Evolutionary conservation across 129 eudicot genomes (phyloP).

Genomic region (Flaveria bidentis): DNA sequence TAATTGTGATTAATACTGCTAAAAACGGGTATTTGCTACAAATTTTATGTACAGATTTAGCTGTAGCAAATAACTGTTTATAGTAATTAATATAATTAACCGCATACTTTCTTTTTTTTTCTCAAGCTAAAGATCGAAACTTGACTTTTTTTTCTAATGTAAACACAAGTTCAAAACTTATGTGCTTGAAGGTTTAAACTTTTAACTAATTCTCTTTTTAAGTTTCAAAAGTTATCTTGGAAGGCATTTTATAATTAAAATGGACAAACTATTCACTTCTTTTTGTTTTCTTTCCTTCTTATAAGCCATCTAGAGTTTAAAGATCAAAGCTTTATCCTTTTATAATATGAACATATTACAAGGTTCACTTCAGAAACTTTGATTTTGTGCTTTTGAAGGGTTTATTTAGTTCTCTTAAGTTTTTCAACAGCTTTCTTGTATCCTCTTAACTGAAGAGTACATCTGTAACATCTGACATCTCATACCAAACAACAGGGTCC

Average conservation of each 20-base stretch:
- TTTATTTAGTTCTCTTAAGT: not conserved
- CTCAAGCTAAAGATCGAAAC: conserved; percentile 10
- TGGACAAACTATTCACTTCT: conserved; percentile 8
- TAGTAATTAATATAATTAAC: not conserved
- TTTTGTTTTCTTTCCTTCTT: not conserved
- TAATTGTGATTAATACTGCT: not conserved
- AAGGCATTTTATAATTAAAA: not conserved
- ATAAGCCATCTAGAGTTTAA: not conserved
- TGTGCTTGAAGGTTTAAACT: conserved; percentile 25
- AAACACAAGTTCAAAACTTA: conserved; percentile 20
- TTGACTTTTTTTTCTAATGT: not conserved
- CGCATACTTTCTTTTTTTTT: no score
- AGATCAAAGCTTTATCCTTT: not conserved
- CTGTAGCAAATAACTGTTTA: not conserved
- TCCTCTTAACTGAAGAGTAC: no score
- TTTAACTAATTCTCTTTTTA: not conserved
- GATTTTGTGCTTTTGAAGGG: conserved; percentile 2
- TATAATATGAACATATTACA: not conserved
- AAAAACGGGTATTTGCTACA: not conserved
- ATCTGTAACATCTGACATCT: not conserved
- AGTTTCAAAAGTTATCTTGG: conserved; percentile 3
- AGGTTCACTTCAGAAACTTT: not conserved
- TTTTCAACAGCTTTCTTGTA: no score
- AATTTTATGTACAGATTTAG: no score
- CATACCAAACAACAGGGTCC: not conserved